A percentile compares a stretch with the other conserved stretches of the same genome.
These are phyloP conservation scores for Fusarium nelsonii DNA, from an alignment of 2,329 filamentous ascomycete genomes.

Conservation along the genomic window DNA sequence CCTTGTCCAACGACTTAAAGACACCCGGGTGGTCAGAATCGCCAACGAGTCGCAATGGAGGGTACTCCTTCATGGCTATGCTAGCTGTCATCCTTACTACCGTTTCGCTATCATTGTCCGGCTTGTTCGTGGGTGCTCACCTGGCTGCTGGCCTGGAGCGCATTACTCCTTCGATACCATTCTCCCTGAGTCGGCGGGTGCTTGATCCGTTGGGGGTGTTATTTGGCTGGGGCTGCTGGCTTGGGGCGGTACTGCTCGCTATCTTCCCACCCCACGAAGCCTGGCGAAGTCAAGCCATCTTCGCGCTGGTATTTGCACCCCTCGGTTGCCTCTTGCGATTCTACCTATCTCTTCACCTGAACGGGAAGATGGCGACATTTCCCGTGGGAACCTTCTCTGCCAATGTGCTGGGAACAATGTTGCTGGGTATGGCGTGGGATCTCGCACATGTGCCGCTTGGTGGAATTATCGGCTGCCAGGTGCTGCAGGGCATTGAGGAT, in stretches of 20 bases:
- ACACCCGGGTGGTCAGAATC: conserved; percentile 53
- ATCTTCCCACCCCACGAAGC: conserved; percentile 77
- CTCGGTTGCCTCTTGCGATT: conserved; percentile 81
- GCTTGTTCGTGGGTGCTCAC: conserved; percentile 79
- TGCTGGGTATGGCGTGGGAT: conserved; percentile 83
- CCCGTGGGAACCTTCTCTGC: conserved; percentile 88
- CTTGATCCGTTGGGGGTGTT: conserved; percentile 74
- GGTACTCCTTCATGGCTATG: conserved; percentile 86
- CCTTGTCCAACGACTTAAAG: conserved; percentile 78
- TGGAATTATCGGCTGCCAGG: conserved; percentile 73
- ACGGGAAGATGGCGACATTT: conserved; percentile 74
- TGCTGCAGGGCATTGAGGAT: conserved; percentile 74
- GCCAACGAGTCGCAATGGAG: conserved; percentile 69
- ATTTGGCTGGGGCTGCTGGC: conserved; percentile 80
- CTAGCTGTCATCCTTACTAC: conserved; percentile 81
- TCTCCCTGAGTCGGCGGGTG: conserved; percentile 65
- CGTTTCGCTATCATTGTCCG: conserved; percentile 76
- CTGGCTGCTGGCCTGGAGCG: conserved; percentile 73
- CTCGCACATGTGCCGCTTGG: conserved; percentile 75
- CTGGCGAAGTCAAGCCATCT: conserved; percentile 82
- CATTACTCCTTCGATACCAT: conserved; percentile 71
- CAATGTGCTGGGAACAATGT: conserved; percentile 80
- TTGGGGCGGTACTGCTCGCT: conserved; percentile 78
- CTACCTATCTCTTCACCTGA: conserved; percentile 78
- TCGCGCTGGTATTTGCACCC: conserved; percentile 86